Evolutionary conservation across 768 basidiomycete species (phyloP), one percentile per base, ranked within the genome.

Genomic region (Stropharia rugosoannulata): DNA sequence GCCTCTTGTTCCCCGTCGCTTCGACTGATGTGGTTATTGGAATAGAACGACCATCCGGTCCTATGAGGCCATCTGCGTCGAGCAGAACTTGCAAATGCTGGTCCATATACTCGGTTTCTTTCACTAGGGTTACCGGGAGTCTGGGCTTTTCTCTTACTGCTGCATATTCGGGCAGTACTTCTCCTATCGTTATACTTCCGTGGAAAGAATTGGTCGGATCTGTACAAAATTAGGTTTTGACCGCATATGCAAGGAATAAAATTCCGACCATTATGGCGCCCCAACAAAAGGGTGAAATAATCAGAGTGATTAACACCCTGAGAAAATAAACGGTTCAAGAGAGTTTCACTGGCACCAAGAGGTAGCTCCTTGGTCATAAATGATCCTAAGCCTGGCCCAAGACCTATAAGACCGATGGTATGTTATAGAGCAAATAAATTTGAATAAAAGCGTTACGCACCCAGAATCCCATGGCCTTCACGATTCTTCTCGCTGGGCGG

Each of bases 31-130:
- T 80, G 4, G 60, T 64, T 44, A 84, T 62, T 16, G 71, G 61
- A 41, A 87, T 80, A 15, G 70, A 56, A 27, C 80, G 64, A 5
- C 84, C 84, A 53, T 85, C 77, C 0, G 86, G 85, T 1, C 84
- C 87, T 19, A 84, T 77, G 51, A 90, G 71, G 1, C 84, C 84
- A 57, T 86, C 71, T 10, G 74, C 67, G 59, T 90, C 89, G 7
- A 89, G 75, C 22, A 86, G 68, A 0, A 83, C 72, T 59, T 85
- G 83, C 75, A 87, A 88, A 60, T 90, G 86, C 64, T 88, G 87
- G 52, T 79, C 72, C 13, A 68, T 72, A 3, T 64, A 48, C 35
- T 70, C 54, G 16, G 50, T 56, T 2, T 70, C 59, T 16, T 74
- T 59, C 5, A 78, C 68, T 13, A 64, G 58, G 1, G 76, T 71